A percentile compares a stretch with the other conserved stretches of the same genome.
Conservation (phyloP, 176 grass and related monocot species). For the Lolium perenne region DNA sequence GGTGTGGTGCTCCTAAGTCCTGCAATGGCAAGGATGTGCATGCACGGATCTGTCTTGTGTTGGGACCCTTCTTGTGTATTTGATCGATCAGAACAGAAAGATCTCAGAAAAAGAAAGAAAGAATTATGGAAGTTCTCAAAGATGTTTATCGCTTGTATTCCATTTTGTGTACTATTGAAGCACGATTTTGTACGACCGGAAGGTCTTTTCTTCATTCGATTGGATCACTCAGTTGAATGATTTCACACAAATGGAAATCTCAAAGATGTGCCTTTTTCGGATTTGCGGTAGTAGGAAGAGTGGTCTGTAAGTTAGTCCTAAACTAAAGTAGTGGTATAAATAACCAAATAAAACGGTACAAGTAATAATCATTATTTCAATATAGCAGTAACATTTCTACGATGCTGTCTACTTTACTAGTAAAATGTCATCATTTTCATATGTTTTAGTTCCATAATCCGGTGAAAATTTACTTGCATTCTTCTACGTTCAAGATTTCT, state of each 20-base stretch:
- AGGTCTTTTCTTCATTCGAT: not conserved
- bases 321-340: too few relatives aligned
- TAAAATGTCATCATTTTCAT: not conserved
- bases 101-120: slow-evolving; percentile 12
- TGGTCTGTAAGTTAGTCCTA: too few relatives aligned
- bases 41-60: slow-evolving; percentile 4
- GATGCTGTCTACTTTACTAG: not conserved
- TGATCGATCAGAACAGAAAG: slow-evolving; percentile 2
- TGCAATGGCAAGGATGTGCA: slow-evolving; percentile 50
- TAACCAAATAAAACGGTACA: not conserved
- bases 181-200: too few relatives aligned
- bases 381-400: not conserved
- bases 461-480: not conserved
- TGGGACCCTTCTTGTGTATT: not conserved
- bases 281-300: not conserved
- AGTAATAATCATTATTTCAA: not conserved
- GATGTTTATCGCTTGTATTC: not conserved
- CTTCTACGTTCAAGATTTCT: not conserved
- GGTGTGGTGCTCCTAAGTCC: slow-evolving; percentile 48
- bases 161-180: not conserved
- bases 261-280: not conserved
- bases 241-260: not conserved
- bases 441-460: not conserved
- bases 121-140: not conserved
- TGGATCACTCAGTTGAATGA: not conserved